These are phyloP conservation scores for Leccinum subtestaceum DNA, from an alignment of 768 basidiomycete genomes.

Conservation along the genomic window DNA sequence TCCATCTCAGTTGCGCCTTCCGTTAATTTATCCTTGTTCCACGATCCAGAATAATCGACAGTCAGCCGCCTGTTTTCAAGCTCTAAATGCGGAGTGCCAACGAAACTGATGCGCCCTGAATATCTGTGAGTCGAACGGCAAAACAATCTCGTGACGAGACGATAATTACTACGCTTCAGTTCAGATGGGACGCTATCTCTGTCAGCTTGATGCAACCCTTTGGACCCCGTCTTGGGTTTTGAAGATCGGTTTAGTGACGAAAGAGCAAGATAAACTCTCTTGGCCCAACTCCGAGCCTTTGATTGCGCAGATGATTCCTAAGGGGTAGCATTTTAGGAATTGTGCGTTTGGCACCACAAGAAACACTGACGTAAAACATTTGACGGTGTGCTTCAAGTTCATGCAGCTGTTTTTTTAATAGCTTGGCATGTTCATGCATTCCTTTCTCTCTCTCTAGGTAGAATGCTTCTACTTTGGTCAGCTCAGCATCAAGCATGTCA, in stretches of 20 bases:
- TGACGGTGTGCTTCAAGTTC: conserved; percentile 72
- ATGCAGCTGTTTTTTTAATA: conserved; percentile 64
- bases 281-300: conserved; percentile 11
- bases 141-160: neutral
- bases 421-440: conserved; percentile 46
- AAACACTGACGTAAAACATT: conserved; percentile 49
- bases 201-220: neutral
- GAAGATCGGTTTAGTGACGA: conserved; percentile 4
- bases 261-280: conserved; percentile 8
- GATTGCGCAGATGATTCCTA: conserved; percentile 17
- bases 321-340: neutral
- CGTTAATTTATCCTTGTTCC: neutral
- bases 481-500: conserved; percentile 67
- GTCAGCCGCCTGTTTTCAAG: neutral
- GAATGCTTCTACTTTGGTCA: conserved; percentile 85
- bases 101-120: neutral
- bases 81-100: neutral
- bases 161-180: conserved; percentile 3
- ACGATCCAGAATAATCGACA: neutral
- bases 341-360: neutral
- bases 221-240: neutral
- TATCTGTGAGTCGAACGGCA: neutral
- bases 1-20: neutral
- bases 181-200: conserved; percentile 2
- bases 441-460: conserved; percentile 69